Evolutionary conservation across 2,329 filamentous ascomycete genomes (phyloP), one percentile per base, ranked within the genome.

Genomic region (Paecilomyces sp.): DNA sequence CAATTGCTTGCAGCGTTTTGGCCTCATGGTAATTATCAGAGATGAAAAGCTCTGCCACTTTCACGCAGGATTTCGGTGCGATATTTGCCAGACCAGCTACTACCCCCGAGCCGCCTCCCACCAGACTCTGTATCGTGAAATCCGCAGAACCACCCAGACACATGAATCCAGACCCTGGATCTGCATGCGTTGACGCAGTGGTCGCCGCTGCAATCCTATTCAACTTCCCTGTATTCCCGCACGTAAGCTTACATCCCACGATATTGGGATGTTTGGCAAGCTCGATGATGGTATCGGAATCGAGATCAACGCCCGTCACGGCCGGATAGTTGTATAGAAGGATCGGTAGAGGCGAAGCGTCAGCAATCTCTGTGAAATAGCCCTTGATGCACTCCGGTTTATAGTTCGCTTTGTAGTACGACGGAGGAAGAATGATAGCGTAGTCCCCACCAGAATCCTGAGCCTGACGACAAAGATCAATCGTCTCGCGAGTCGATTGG

Each of bases 21-120:
- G 88, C 87, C 65, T 88, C 83, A 6, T 81, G 75, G 8, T 83
- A 68, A 59, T 83, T 78, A 33, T 87, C 87, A n/a, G 77, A 72
- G 47, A 79, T 77, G 72, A 84, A 88, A 5, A 89, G 76, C 61
- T 84, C 75, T 59, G 85, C 72, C 13, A 89, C 75, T 66, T 83
- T 67, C 53, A 87, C 81, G 72, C 87, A 88, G 3, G 86, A 78
- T 67, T 83, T 86, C 33, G 88, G 89, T 1, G 85, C 82, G 53
- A 92, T 78, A 72, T 92, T 92, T 31, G 83, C 89, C 58, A 88
- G 79, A 12, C 88, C 89, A 13, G 85, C 86, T 63, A 92, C 88
- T 67, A 89, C 83, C 34, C 89, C 89, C 60, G 87, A 84, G 2
- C 86, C 88, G 25, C 88, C 89, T 3, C 85, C 87, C 52, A 88